These are phyloP conservation scores for Arthrobotrys sinensis DNA, from an alignment of 2,329 filamentous ascomycete genomes.

Conservation along the genomic window DNA sequence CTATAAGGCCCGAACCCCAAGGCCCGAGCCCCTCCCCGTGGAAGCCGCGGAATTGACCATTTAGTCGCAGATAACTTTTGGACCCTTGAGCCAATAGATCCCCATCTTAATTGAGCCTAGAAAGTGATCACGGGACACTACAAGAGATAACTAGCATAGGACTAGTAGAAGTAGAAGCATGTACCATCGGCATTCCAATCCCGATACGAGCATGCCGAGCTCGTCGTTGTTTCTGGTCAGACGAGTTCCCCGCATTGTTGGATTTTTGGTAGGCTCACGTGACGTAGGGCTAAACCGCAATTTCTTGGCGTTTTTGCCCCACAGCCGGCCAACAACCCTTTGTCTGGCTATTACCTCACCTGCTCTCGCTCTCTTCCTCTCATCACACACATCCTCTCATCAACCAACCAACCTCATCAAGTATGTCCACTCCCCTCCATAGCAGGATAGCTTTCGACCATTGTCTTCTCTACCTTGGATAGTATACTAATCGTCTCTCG, in stretches of 20 bases:
- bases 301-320: constrained; percentile 55
- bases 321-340: constrained; percentile 18
- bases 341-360: constrained; percentile 42
- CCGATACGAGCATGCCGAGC: not conserved
- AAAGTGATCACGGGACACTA: too few relatives aligned
- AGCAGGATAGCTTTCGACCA: not conserved
- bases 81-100: too few relatives aligned
- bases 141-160: too few relatives aligned
- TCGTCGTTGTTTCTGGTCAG: not conserved
- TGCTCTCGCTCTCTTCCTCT: constrained; percentile 36
- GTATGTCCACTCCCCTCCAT: constrained; percentile 29
- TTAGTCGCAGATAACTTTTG: too few relatives aligned
- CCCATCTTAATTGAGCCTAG: too few relatives aligned
- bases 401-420: constrained; percentile 58
- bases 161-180: too few relatives aligned
- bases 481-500: constrained; percentile 10
- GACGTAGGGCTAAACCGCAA: constrained; percentile 61
- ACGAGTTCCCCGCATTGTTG: constrained; percentile 38
- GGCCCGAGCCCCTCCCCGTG: not conserved
- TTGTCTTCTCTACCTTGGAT: constrained; percentile 2
- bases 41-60: not conserved
- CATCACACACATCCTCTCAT: constrained; percentile 41
- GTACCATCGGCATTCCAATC: not conserved
- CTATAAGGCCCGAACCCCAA: not conserved
- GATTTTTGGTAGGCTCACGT: constrained; percentile 47